Evolutionary conservation across 2,329 filamentous ascomycete genomes (phyloP).

Genomic region (Aureobasidium sp.): DNA sequence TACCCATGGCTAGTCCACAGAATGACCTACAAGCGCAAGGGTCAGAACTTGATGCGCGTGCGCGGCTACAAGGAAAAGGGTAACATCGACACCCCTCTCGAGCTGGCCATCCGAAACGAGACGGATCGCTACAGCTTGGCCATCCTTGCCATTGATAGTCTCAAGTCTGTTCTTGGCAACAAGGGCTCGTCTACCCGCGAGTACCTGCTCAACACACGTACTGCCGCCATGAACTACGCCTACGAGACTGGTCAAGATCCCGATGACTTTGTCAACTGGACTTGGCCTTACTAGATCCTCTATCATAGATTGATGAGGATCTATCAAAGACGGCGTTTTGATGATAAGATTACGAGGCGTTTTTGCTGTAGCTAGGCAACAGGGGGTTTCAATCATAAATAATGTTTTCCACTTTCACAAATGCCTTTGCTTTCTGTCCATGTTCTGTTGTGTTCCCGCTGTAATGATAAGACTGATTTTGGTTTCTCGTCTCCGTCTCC

Average conservation of each 20-base stretch:
- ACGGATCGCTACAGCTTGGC: conserved; percentile 70
- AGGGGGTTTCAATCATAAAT: background rate
- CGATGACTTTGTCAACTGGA: conserved; percentile 56
- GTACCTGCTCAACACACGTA: conserved; percentile 55
- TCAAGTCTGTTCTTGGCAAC: conserved; percentile 53
- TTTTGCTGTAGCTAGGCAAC: background rate
- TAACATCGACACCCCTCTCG: conserved; percentile 73
- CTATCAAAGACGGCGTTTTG: background rate
- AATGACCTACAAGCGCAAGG: conserved; percentile 66
- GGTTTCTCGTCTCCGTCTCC: no score
- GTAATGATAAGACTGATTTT: no score
- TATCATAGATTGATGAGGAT: background rate
- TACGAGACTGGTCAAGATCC: conserved; percentile 66
- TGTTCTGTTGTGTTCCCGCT: background rate
- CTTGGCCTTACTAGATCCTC: conserved; percentile 45
- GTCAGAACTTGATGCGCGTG: conserved; percentile 61
- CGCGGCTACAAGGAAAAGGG: conserved; percentile 75
- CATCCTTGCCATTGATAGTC: conserved; percentile 66
- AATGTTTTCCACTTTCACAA: background rate
- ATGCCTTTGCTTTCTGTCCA: background rate
- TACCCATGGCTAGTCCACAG: conserved; percentile 53
- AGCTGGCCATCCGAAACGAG: conserved; percentile 68
- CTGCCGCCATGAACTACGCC: conserved; percentile 54
- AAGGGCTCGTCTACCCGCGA: conserved; percentile 55
- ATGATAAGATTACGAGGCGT: background rate